Conservation (phyloP, 164 flowering plant genomes). For the Liquidambar formosana region DNA sequence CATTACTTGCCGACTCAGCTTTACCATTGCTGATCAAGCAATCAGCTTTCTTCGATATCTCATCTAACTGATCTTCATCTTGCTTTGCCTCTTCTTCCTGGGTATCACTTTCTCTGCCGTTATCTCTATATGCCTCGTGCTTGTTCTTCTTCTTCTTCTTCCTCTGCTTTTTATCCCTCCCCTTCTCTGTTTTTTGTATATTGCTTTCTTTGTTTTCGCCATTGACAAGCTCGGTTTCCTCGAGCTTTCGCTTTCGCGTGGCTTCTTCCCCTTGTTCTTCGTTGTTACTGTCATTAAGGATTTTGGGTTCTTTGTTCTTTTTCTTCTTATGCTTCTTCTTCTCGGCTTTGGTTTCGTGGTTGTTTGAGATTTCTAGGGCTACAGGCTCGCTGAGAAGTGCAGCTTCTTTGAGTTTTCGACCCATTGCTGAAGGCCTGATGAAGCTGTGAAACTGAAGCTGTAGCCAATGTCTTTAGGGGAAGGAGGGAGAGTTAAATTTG, state of each 20-base stretch:
- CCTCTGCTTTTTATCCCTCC: conserved; percentile 17
- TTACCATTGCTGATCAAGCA: not conserved
- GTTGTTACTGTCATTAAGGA: conserved; percentile 2
- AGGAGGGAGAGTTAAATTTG: not conserved
- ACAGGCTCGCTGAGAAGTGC: conserved; percentile 13
- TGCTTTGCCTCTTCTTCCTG: conserved; percentile 3
- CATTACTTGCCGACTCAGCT: not conserved
- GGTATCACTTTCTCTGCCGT: conserved; percentile 8
- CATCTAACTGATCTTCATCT: not conserved
- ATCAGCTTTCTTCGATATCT: not conserved
- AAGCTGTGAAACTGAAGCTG: not conserved
- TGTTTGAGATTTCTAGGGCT: conserved; percentile 2
- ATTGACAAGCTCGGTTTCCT: conserved; percentile 5
- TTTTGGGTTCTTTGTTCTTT: conserved; percentile 9
- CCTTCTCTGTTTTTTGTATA: not conserved
- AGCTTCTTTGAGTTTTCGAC: conserved; percentile 16
- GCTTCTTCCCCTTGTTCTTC: too few relatives aligned
- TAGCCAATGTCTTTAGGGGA: not conserved
- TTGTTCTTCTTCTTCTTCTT: conserved; percentile 20
- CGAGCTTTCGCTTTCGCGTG: conserved; percentile 6
- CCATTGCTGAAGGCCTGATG: conserved; percentile 23
- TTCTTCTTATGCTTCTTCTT: conserved; percentile 26
- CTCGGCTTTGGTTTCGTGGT: conserved; percentile 12
- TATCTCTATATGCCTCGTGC: conserved; percentile 1
- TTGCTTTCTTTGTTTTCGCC: conserved; percentile 18